Percentiles rank a stretch among this genome's conserved stretches.
These are phyloP conservation scores for Glycine tomentella DNA, from an alignment of 306 rosid genomes.

Conservation along the genomic window DNA sequence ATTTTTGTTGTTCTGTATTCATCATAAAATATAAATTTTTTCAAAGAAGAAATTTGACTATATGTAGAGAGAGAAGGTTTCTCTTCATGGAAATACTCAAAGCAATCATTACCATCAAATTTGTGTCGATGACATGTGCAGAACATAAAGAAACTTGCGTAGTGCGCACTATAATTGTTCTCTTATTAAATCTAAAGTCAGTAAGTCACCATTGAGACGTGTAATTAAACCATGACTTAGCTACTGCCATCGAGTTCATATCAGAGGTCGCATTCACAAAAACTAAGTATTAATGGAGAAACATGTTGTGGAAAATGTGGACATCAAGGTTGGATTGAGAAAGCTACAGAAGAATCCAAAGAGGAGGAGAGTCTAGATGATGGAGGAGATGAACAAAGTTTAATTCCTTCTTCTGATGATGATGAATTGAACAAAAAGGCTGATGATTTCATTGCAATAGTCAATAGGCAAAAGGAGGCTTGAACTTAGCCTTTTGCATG, in stretches of 20 bases:
- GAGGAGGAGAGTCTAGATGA: slow-evolving; percentile 16
- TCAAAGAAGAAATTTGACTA: too few relatives aligned
- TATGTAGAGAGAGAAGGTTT: neutral
- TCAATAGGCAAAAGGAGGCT: slow-evolving; percentile 61
- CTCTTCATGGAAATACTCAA: neutral
- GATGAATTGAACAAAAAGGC: slow-evolving; percentile 81
- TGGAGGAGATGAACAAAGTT: slow-evolving; percentile 34
- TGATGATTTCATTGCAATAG: slow-evolving; percentile 89
- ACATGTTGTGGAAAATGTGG: too few relatives aligned
- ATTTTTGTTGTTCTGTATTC: neutral
- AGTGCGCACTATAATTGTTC: neutral
- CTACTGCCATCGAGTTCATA: too few relatives aligned
- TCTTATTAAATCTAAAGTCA: too few relatives aligned
- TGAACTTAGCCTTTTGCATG: slow-evolving; percentile 62
- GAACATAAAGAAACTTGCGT: slow-evolving; percentile 3
- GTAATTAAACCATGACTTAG: too few relatives aligned
- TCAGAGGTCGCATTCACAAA: too few relatives aligned
- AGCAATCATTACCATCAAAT: slow-evolving; percentile 8
- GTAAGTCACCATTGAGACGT: too few relatives aligned
- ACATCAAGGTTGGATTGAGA: too few relatives aligned
- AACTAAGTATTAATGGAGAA: too few relatives aligned
- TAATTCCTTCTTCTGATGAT: slow-evolving; percentile 17
- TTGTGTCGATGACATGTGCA: neutral
- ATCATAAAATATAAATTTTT: neutral
- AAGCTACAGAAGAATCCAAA: too few relatives aligned